Base-by-base conservation (phyloP, 2,329 filamentous ascomycete genomes). In the Colletotrichum cereale region DNA sequence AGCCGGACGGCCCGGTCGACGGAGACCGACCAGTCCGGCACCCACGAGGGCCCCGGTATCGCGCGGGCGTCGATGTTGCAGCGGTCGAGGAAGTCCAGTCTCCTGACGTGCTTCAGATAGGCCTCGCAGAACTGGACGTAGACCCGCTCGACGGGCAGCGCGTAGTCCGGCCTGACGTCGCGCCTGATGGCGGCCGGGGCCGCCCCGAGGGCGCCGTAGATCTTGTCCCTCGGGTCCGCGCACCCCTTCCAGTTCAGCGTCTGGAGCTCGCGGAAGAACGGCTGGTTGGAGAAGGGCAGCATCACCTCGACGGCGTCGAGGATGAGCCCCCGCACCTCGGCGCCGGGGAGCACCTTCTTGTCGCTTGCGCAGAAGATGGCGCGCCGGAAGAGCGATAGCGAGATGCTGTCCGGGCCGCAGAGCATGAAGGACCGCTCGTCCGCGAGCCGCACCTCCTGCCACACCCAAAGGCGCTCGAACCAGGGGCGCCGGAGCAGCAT, bases 341-440 rank as follows among this genome's bases (percentile, higher is more conserved):
- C 36, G 31, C 53, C 24, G 31, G 53, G 53, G n/a, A 56, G 53
- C 2, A 24, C 34, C 53, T 56, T 56, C 53, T 56, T 56, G 53
- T 56, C 53, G 53, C 53, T 56, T 18, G 53, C 53, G 36, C 53
- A 56, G 12, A 56, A 38, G 12, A 56, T 56, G 34, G 53, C 53
- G 21, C 53, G 53, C n/a, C 53, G 53, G 53, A 56, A 56, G 21
- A 56, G 31, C 14, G 53, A 56, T 3, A 56, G 34, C 31, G 53
- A 56, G 21, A 56, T 56, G 31, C 53, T 56, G n/a, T 56, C 53
- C 29, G 53, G 55, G 21, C 55, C 55, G 34, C 55, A 57, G 6
- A 57, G 55, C 55, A 57, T 40, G 14, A 57, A 57, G 38, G 55
- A 57, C 34, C 55, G 55, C 55, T 57, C 55, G 34, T 57, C 55